Base-by-base conservation (phyloP, 306 rosid species). In the Sesbania bispinosa region DNA sequence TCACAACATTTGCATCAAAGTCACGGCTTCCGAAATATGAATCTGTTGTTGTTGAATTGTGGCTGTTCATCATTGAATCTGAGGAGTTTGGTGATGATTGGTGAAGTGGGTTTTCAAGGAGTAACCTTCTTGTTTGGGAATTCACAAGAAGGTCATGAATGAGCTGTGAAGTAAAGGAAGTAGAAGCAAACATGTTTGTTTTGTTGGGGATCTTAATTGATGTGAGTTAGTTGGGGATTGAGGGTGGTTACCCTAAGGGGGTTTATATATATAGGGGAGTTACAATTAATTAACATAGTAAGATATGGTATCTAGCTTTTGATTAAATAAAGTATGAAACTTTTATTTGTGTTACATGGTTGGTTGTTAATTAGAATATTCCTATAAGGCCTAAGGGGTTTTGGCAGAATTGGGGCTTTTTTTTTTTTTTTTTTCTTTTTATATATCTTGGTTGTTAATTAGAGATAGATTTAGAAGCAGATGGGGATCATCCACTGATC, bases 1-100 rank as follows among this genome's bases (percentile, higher is more conserved):
- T 87, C 5, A 94, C 88, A 10, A 94, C 95, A 14, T 94, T 94
- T 0, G 96, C 84, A 51, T 91, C 93, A 10, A 94, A 86, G 58
- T 79, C 75, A 29, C 29, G 83, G 52, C 77, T 85, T 1, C 80
- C 77, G 0, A 83, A 45, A 57, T 76, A 71, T 0, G 78, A 63
- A 2, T 69, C 74, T 0, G 80, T 1, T 4, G 39, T 1, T 7
- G 39, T n/a, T n/a, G 79, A 58, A 16, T 45, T 74, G 23, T 45
- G 67, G 51, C 6, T 59, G 26, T 13, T 59, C 3, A 21, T 14
- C 10, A 29, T 16, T 30, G 86, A 16, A 23, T 69, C 5, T 1
- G 86, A 77, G 11, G 88, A 67, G 15, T 30, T 23, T 15, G 85
- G 13, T 24, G 11, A 43, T 65, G 80, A 38, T 13, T 57, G 59